Evolutionary conservation across 179 eudicot species (phyloP), one percentile per base, ranked within the genome.

Genomic region (Pouteria campechiana): DNA sequence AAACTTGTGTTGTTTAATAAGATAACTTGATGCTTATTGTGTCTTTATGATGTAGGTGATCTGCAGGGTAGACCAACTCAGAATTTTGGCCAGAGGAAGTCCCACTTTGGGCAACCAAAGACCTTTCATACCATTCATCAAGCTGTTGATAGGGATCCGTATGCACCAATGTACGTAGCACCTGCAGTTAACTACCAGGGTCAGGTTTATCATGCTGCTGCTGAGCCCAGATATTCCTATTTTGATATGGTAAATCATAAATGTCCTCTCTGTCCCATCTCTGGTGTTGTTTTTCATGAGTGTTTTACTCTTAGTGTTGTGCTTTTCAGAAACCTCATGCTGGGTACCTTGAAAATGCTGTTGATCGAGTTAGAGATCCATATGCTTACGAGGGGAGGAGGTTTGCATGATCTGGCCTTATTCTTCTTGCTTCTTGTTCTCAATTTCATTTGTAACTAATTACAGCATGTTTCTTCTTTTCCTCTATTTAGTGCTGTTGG

Each of bases 271-370:
- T 13, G 12, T 38, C 17, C 9, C 6, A 6, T 13, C 15, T 5
- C 4, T 22, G 5, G 16, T 17, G 12, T 7, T 30, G 15, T 0
- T 19, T 10, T 17, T 17, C 23, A 32, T 46, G 14, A 7, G 46
- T 40, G 37, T 27, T 41, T 33, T n/a, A 34, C 22, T 6, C 4
- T 34, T 6, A 21, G 12, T 44, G 39, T 31, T 41, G 34, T 41
- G 17, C 19, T 39, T 32, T 46, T 28, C 51, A 64, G 69, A 64
- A 40, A 45, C 69, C 64, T 16, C 69, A 57, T 30, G 64, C 64
- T 47, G 64, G 69, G 14, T 64, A 51, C 29, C 11, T 57, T 33
- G 31, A 35, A 25, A 33, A 38, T 30, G 11, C 54, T 24, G 32
- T 25, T 51, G 45, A 7, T 3, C 28, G 24, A 35, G 27, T 17